Conservation (phyloP, 768 basidiomycete species). For the Lactifluus subvellereus region DNA sequence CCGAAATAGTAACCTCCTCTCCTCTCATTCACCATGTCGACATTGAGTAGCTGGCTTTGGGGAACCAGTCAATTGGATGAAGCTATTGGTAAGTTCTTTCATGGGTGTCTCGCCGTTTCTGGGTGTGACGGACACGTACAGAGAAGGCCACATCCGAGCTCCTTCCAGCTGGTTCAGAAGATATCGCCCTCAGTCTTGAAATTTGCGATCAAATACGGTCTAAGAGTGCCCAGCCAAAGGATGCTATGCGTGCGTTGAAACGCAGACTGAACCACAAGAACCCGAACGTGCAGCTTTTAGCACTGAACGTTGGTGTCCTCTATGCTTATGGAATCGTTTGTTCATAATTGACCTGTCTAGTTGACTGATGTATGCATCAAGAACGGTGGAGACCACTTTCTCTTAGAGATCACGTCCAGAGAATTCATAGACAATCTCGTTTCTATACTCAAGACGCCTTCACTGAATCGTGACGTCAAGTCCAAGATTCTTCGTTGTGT, state of each 20-base stretch:
- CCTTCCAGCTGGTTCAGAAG: slow-evolving; percentile 74
- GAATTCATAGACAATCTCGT: slow-evolving; percentile 94
- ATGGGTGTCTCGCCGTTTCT: not conserved
- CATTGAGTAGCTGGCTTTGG: slow-evolving; percentile 24
- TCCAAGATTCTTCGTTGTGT: slow-evolving; percentile 66
- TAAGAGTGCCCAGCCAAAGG: slow-evolving; percentile 77
- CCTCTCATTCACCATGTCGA: slow-evolving; percentile 18
- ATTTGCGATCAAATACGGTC: slow-evolving; percentile 96
- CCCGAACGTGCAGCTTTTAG: slow-evolving; percentile 87
- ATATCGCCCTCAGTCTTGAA: slow-evolving; percentile 90
- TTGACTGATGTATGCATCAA: slow-evolving; percentile 90
- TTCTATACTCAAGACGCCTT: slow-evolving; percentile 75
- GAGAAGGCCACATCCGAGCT: slow-evolving; percentile 95
- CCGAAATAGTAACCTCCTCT: not conserved
- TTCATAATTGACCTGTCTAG: slow-evolving; percentile 35
- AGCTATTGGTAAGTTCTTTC: slow-evolving; percentile 18
- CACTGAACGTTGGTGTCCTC: slow-evolving; percentile 64
- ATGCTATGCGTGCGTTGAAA: slow-evolving; percentile 85
- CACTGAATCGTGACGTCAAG: slow-evolving; percentile 77
- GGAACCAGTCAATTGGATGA: slow-evolving; percentile 24
- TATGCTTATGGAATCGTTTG: not conserved
- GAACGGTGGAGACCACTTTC: slow-evolving; percentile 93
- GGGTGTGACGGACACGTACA: slow-evolving; percentile 29
- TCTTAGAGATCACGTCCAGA: slow-evolving; percentile 75
- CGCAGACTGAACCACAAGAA: slow-evolving; percentile 88